Evolutionary conservation across 78 protist genomes (phyloP), one percentile per base, ranked within the genome.

Genomic region (Tieghemostelium lacteum): DNA sequence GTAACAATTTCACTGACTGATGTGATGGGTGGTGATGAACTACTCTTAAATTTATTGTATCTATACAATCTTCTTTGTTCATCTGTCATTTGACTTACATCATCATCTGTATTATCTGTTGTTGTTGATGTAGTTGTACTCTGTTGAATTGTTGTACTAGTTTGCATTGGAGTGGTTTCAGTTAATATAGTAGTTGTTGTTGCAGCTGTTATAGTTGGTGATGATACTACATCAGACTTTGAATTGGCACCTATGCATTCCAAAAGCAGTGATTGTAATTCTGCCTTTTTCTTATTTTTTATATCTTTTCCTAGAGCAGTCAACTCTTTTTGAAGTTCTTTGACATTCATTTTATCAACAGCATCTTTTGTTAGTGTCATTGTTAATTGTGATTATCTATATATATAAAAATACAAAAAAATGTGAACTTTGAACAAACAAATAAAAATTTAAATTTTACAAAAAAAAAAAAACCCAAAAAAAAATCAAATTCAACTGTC

Each of bases 221-320:
- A 5, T 49, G 75, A 28, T 66, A 40, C 2, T 34, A 50, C 20
- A 22, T 34, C 3, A 19, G 45, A 10, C 37, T 45, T 34, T 33
- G 17, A 45, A 26, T 3, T 61, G 4, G 33, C 40, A 28, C 8
- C 33, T 26, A 74, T 58, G 42, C 63, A 28, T 55, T 77, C 88
- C 10, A 77, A 40, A 28, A 77, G n/a, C 34, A 31, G 34, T 16
- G 49, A 20, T 65, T 52, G 69, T 37, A 77, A 50, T 14, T 77
- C 75, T 52, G 88, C 88, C 37, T 77, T 70, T 14, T 45, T 69
- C 75, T 77, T 77, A n/a, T 75, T 75, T 54, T 63, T 65, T 20
- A 37, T 77, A 77, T 77, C 88, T 37, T 58, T 40, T 66, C 88
- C 88, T 19, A 63, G 1, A 10, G 54, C n/a, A 33, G 57, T 24